phyloP scores from a whole-genome alignment of 768 basidiomycete genomes.

The Infundibulicybe gibba region DNA sequence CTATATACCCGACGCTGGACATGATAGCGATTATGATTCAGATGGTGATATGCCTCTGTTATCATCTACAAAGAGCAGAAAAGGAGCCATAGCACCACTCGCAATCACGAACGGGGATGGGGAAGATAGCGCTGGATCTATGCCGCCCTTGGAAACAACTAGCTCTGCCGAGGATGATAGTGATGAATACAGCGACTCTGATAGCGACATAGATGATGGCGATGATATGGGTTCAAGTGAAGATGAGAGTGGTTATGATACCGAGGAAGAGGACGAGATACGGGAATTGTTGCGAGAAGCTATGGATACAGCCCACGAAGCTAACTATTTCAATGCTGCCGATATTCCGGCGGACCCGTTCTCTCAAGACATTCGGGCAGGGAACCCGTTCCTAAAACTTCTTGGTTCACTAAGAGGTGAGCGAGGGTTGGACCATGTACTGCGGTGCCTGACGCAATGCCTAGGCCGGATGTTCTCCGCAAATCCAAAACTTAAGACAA shows the following conservation, averaged over 20 bases:
- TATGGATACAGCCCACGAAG: constrained; percentile 63
- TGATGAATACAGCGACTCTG: constrained; percentile 30
- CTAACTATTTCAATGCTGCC: constrained; percentile 55
- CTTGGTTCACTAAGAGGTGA: constrained; percentile 72
- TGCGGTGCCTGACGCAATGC: constrained; percentile 2
- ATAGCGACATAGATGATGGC: constrained; percentile 29
- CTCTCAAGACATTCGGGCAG: constrained; percentile 49
- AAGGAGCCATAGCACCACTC: constrained; percentile 32
- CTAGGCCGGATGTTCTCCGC: constrained; percentile 63
- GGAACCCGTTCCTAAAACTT: constrained; percentile 77
- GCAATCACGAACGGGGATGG: constrained; percentile 49
- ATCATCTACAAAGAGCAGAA: constrained; percentile 11
- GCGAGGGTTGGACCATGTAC: constrained; percentile 2
- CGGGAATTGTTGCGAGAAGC: constrained; percentile 63
- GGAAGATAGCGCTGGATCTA: constrained; percentile 44
- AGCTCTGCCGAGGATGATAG: constrained; percentile 41
- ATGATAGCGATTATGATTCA: constrained; percentile 24
- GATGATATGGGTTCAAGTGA: constrained; percentile 19
- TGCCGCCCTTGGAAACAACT: constrained; percentile 70
- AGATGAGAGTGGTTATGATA: constrained; percentile 49
- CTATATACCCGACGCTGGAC: constrained; percentile 24
- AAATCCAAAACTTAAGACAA: constrained; percentile 34
- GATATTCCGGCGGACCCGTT: constrained; percentile 38
- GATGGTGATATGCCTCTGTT: constrained; percentile 12
- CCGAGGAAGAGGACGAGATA: constrained; percentile 66